A percentile compares a stretch with the other conserved stretches of the same genome.
These are phyloP conservation scores for Cyclocybe cylindracea DNA, from an alignment of 768 basidiomycete species.

Conservation along the genomic window DNA sequence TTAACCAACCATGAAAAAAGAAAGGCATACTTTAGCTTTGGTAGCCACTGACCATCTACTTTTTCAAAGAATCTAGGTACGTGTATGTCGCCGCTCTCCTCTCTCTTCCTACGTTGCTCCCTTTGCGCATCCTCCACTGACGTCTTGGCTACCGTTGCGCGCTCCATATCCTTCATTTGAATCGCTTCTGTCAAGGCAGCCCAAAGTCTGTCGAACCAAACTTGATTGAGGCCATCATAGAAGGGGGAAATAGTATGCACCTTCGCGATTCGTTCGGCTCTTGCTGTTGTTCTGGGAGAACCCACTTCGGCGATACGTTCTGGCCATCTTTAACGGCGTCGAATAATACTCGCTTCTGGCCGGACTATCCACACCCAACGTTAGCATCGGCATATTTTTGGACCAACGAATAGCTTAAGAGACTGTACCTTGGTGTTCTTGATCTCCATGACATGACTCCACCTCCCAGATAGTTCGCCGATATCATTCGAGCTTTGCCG, in stretches of 20 bases:
- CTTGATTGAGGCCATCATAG: not conserved
- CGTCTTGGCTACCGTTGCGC: slow-evolving; percentile 87
- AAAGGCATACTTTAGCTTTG: slow-evolving; percentile 67
- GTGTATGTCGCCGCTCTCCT: slow-evolving; percentile 70
- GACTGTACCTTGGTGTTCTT: slow-evolving; percentile 61
- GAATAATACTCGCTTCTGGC: slow-evolving; percentile 76
- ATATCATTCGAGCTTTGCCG: slow-evolving; percentile 62
- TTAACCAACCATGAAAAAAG: not conserved
- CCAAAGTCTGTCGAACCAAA: slow-evolving; percentile 66
- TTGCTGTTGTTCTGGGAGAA: slow-evolving; percentile 85
- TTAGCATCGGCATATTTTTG: not conserved
- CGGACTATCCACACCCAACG: slow-evolving; percentile 42
- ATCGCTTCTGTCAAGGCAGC: slow-evolving; percentile 83
- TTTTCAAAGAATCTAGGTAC: slow-evolving; percentile 82
- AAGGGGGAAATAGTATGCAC: slow-evolving; percentile 30
- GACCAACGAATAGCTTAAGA: not conserved
- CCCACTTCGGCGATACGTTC: slow-evolving; percentile 76
- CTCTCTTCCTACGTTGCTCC: slow-evolving; percentile 71
- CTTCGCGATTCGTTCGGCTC: slow-evolving; percentile 88
- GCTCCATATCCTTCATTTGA: slow-evolving; percentile 86
- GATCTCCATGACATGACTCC: slow-evolving; percentile 90
- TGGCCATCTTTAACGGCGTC: slow-evolving; percentile 79
- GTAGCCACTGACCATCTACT: slow-evolving; percentile 77
- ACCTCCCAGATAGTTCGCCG: slow-evolving; percentile 88
- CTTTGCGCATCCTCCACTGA: slow-evolving; percentile 91